phyloP scores from a whole-genome alignment of 805 yeast genomes.

The Candida piceae region DNA sequence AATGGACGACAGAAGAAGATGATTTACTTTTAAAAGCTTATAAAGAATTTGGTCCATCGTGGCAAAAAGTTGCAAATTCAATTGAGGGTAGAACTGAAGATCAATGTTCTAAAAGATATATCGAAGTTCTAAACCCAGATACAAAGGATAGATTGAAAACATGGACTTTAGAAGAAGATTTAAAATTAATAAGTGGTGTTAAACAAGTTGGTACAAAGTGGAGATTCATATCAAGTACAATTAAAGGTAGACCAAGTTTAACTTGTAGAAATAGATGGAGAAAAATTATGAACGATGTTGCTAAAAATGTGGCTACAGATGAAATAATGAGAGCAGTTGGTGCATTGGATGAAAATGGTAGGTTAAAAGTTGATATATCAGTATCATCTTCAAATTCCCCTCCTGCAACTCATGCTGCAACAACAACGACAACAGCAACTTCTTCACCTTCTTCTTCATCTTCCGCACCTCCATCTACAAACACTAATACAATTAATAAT shows the following conservation, averaged over 20 bases:
- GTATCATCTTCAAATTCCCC: background rate
- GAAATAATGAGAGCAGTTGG: slow-evolving; percentile 57
- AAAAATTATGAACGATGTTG: slow-evolving; percentile 72
- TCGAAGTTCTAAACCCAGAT: slow-evolving; percentile 80
- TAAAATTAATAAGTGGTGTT: slow-evolving; percentile 60
- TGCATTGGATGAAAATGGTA: slow-evolving; percentile 15
- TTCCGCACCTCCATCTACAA: slow-evolving; percentile 4
- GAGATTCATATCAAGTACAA: slow-evolving; percentile 69
- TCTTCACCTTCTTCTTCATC: slow-evolving; percentile 1
- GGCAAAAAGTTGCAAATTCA: slow-evolving; percentile 77
- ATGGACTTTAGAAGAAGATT: slow-evolving; percentile 79
- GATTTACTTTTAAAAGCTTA: slow-evolving; percentile 57
- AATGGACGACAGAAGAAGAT: slow-evolving; percentile 85
- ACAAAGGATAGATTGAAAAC: slow-evolving; percentile 71
- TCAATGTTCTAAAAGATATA: slow-evolving; percentile 88
- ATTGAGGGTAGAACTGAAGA: slow-evolving; percentile 88
- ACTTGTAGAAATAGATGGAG: slow-evolving; percentile 94
- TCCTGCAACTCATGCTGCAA: background rate
- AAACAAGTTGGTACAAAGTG: slow-evolving; percentile 79
- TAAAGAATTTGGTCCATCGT: slow-evolving; percentile 65
- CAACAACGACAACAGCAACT: background rate
- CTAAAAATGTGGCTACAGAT: slow-evolving; percentile 55
- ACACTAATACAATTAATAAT: no score
- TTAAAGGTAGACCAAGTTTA: slow-evolving; percentile 78
- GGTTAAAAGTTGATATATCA: background rate